A percentile compares a stretch with the other conserved stretches of the same genome.
These are phyloP conservation scores for sunflower (Helianthus annuus) DNA, from an alignment of 129 eudicot species.

Conservation along the genomic window HanXRQr2.0-SUNRISE NC_035441.2:130612583-130613082, in stretches of 20 bases:
- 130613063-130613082: constrained; percentile 86
- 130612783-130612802: constrained; percentile 4
- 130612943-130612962: constrained; percentile 77
- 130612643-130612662: constrained; percentile 75
- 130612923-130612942: constrained; percentile 49
- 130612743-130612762: neutral
- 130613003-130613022: constrained; percentile 62
- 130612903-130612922: constrained; percentile 70
- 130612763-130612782: neutral
- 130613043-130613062: constrained; percentile 91
- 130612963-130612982: constrained; percentile 78
- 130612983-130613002: constrained; percentile 51
- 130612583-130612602: constrained; percentile 75
- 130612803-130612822: constrained; percentile 51
- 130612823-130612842: constrained; percentile 72
- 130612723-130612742: constrained; percentile 50
- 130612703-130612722: constrained; percentile 65
- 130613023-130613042: constrained; percentile 61
- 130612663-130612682: constrained; percentile 84
- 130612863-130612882: constrained; percentile 74
- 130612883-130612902: constrained; percentile 76
- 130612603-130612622: constrained; percentile 69
- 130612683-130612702: constrained; percentile 74
- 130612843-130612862: constrained; percentile 61
- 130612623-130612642: constrained; percentile 58